Evolutionary conservation across 768 basidiomycete genomes (phyloP).

Genomic region (Gymnopilus dilepis): DNA sequence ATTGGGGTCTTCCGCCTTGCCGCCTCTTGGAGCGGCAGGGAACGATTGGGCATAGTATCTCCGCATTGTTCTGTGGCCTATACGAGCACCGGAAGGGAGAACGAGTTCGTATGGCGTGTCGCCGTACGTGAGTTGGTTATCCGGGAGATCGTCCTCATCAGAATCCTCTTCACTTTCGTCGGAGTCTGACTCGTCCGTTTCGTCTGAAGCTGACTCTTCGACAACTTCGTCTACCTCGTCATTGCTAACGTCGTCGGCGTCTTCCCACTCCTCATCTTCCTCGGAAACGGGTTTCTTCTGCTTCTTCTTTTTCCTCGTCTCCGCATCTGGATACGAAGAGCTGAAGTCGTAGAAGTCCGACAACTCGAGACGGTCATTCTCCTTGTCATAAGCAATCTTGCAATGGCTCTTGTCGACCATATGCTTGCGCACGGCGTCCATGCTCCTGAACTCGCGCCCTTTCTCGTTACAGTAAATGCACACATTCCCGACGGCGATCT

Average conservation of each 20-base stretch:
- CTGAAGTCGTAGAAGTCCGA: slow-evolving; percentile 96
- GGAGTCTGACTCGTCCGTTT: slow-evolving; percentile 16
- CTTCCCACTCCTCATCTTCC: slow-evolving; percentile 50
- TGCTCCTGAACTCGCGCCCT: slow-evolving; percentile 78
- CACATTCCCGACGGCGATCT: slow-evolving; percentile 90
- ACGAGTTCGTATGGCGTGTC: slow-evolving; percentile 88
- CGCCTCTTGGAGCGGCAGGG: slow-evolving; percentile 44
- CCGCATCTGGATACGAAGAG: slow-evolving; percentile 68
- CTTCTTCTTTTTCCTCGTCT: slow-evolving; percentile 31
- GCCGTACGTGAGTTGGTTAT: slow-evolving; percentile 71
- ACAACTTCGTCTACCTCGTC: slow-evolving; percentile 49
- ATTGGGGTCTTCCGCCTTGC: slow-evolving; percentile 63
- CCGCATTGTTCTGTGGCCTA: slow-evolving; percentile 89
- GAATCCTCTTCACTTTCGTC: slow-evolving; percentile 42
- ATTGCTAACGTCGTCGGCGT: slow-evolving; percentile 49
- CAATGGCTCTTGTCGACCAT: slow-evolving; percentile 97
- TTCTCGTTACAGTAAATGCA: slow-evolving; percentile 91
- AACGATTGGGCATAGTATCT: slow-evolving; percentile 89
- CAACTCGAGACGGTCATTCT: slow-evolving; percentile 80
- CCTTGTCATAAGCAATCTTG: slow-evolving; percentile 90
- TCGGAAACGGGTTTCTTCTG: slow-evolving; percentile 44
- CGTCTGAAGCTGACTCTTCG: slow-evolving; percentile 31
- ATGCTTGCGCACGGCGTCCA: slow-evolving; percentile 92
- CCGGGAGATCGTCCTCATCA: slow-evolving; percentile 45
- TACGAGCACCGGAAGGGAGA: slow-evolving; percentile 88